phyloP scores from a whole-genome alignment of 2,329 filamentous ascomycete species.

The Decorospora gaudefroyi region DNA sequence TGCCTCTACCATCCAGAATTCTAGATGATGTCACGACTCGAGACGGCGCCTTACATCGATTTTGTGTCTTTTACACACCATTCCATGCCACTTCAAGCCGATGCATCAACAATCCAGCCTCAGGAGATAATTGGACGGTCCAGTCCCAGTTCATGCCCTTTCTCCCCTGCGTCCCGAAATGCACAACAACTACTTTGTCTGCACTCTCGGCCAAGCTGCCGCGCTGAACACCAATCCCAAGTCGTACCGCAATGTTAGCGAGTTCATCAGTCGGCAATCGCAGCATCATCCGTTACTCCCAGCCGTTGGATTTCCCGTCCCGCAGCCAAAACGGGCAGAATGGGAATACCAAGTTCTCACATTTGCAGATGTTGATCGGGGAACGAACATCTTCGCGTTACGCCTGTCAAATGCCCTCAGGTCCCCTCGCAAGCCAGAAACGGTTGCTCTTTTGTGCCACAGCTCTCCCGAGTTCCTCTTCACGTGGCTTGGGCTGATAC shows the following conservation, averaged over 20 bases:
- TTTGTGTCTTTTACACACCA: not conserved
- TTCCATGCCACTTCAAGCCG: not conserved
- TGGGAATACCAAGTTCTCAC: conserved; percentile 44
- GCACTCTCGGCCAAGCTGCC: conserved; percentile 62
- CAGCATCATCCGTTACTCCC: conserved; percentile 44
- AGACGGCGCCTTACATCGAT: conserved; percentile 1
- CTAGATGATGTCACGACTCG: conserved; percentile 40
- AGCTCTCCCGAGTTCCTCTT: conserved; percentile 64
- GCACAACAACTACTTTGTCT: conserved; percentile 61
- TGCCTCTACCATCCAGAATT: conserved; percentile 14
- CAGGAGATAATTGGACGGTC: conserved; percentile 1
- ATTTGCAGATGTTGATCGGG: conserved; percentile 44
- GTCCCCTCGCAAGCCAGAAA: conserved; percentile 25
- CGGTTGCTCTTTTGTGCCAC: conserved; percentile 60
- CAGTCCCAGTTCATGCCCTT: not conserved
- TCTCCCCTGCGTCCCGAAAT: conserved; percentile 15
- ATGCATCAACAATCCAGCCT: not conserved
- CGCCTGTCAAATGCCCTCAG: conserved; percentile 29
- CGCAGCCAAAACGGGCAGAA: conserved; percentile 15
- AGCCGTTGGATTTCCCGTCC: conserved; percentile 58
- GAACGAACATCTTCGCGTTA: conserved; percentile 46
- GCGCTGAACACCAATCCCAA: conserved; percentile 43
- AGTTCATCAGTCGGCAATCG: conserved; percentile 58
- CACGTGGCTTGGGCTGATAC: conserved; percentile 64
- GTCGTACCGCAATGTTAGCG: conserved; percentile 53